Base-by-base conservation (phyloP, 2,329 filamentous ascomycete genomes). In the Stemphylium lycopersici region DNA sequence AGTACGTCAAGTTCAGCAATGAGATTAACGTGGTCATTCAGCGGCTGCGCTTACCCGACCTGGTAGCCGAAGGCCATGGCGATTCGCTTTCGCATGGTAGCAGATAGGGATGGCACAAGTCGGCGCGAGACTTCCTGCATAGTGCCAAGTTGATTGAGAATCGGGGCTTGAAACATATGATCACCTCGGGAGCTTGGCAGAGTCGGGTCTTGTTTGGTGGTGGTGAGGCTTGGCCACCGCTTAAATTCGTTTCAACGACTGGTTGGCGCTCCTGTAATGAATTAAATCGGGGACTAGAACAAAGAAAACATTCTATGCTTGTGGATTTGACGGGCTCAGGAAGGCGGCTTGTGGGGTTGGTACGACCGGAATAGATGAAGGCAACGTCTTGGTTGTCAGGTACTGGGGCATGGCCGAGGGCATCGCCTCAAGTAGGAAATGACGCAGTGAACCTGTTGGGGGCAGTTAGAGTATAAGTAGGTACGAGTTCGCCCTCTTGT, bases 141-240 rank as follows among this genome's bases (percentile, higher is more conserved):
- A 48, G 40, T 38, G 50, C 44, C 44, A 53, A 48, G 37, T 26
- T 22, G 43, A 39, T 13, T 37, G 37, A 46, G 39, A 36, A 18
- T 39, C 40, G 46, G 40, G 51, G 40, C 26, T 22, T 59, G 56
- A 59, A 61, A 61, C 58, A 52, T 26, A 20, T 56, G 55, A 54
- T 49, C 37, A 10, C 36, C 52, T 37, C 44, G 43, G 39, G 47
- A 49, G 42, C 55, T 61, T 61, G 53, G 59, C 59, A 26, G 32
- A n/a, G 39, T 34, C 26, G 45, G 43, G n/a, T 31, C 38, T 32
- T 33, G 42, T 43, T 52, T 52, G 29, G 44, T 48, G 7, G 7
- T 31, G n/a, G 33, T 34, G 16, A 48, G 37, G 22, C 50, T 52
- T 48, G 50, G 50, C 57, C 46, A 34, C 46, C 38, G 47, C 52